Base-by-base conservation (phyloP, 371 early-diverging fungal species). In the Nematocida sp. region DNA sequence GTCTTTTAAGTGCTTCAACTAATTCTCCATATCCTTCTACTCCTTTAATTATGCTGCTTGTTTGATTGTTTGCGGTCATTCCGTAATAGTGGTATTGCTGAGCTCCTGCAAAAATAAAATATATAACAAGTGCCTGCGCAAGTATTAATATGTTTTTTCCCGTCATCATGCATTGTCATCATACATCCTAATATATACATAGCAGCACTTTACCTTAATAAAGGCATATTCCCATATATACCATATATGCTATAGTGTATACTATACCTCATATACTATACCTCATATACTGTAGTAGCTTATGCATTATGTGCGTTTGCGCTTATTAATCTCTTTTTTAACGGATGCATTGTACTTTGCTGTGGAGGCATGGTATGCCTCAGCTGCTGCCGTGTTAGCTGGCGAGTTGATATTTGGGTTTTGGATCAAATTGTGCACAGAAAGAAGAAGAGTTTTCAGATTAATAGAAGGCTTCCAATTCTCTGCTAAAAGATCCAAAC, bases 341-440 rank as follows among this genome's bases (percentile, higher is more conserved):
- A 95, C 95, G 77, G 92, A 86, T 82, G 90, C 86, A 42, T 88
- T 87, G 84, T 98, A 98, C 78, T 92, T 92, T 80, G 90, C 90
- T 75, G 88, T 83, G 85, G 92, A 91, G 76, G 93, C 92, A 61
- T 88, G 83, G 79, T 93, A 95, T 40, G 96, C 81, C 18, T 90
- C 87, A 11, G 99, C 96, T 2, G 99, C 96, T 79, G 94, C 94
- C 1, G 90, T 91, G 84, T 98, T 96, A 38, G 97, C 97, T 16
- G 99, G 97, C 25, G 91, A 90, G 80, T 91, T 92, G 3, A 95
- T 92, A 80, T 96, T 98, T 42, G 96, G 97, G 79, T 95, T 95
- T 79, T 93, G 93, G 50, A 98, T 84, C 28, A 98, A 87, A 16
- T 92, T 91, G 80, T 95, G 96, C 51, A 98, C 92, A 49, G 91